A percentile compares a stretch with the other conserved stretches of the same genome.
Conservation (phyloP, 805 yeast species). For the Tetrapisispora taiwanensis region DNA sequence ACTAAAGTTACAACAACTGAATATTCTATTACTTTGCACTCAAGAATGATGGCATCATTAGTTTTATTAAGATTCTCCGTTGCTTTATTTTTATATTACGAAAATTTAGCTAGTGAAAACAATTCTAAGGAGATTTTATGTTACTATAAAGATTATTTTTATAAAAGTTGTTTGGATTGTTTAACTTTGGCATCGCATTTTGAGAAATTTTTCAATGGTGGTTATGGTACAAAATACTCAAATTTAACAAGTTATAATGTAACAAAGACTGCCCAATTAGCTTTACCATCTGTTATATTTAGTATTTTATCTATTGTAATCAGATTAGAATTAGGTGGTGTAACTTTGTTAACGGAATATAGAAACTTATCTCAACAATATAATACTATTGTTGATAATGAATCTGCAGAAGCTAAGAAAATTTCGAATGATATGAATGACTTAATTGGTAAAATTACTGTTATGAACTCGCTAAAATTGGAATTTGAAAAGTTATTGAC, state of each 20-base stretch:
- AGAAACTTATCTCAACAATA: conserved; percentile 7
- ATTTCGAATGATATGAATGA: background rate
- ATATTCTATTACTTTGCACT: conserved; percentile 17
- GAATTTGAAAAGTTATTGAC: conserved; percentile 20
- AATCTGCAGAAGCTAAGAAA: background rate
- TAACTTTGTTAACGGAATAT: conserved; percentile 11
- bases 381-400: background rate
- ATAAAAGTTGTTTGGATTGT: conserved; percentile 12
- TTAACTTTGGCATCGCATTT: conserved; percentile 14
- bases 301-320: conserved; percentile 19
- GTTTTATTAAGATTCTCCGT: conserved; percentile 21
- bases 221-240: conserved; percentile 10
- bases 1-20: conserved; percentile 1
- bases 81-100: conserved; percentile 25
- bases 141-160: conserved; percentile 17
- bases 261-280: conserved; percentile 21
- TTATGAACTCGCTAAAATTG: conserved; percentile 15
- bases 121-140: conserved; percentile 4
- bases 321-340: conserved; percentile 19
- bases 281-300: conserved; percentile 20
- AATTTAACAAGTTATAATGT: conserved; percentile 18
- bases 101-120: conserved; percentile 4
- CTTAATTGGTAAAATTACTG: conserved; percentile 13
- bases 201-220: conserved; percentile 18
- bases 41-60: conserved; percentile 17